Base-by-base conservation (phyloP, 164 flowering plant species). In the Sextonia rubra region DNA sequence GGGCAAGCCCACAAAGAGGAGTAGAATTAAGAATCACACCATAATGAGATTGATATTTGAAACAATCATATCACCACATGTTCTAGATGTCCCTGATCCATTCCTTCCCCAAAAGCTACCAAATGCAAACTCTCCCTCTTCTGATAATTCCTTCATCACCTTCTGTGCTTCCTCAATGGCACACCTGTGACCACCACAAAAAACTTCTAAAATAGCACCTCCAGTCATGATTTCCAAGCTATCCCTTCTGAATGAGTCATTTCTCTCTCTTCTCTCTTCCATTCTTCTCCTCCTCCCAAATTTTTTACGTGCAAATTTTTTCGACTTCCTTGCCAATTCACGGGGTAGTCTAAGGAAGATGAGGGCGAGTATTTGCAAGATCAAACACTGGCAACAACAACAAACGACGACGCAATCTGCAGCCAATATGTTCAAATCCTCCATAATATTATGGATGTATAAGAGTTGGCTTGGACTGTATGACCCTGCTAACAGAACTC, bases 51-150 rank as follows among this genome's bases (percentile, higher is more conserved):
- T 7, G 44, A 37, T 37, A 37, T 37, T 37, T 37, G 44, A 7
- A 44, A 80, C 80, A 82, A 72, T 17, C 60, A 71, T 66, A 26
- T 77, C 79, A 70, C 47, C 48, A 9, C 29, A 72, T 27, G 73
- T 18, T 64, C 52, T 44, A 66, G 77, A 63, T 63, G 73, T 18
- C 55, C 47, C 44, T 66, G 77, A 63, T 63, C 60, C 77, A 83
- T 71, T 17, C 60, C 84, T 80, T 15, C 91, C 83, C 93, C 91
- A 90, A 75, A 90, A 91, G 82, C 97, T 90, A 47, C 97, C 94
- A 74, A 91, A 91, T 66, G 77, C 86, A 82, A 91, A 88, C 78
- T 78, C 82, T 8, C 94, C 94, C 55, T 68, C 80, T 11, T 30
- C 67, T 12, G 76, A 83, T n/a, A 88, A 69, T 52, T 86, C 90